Evolutionary conservation across 768 basidiomycete species (phyloP).

Genomic region (Fistulinella prunicolor): DNA sequence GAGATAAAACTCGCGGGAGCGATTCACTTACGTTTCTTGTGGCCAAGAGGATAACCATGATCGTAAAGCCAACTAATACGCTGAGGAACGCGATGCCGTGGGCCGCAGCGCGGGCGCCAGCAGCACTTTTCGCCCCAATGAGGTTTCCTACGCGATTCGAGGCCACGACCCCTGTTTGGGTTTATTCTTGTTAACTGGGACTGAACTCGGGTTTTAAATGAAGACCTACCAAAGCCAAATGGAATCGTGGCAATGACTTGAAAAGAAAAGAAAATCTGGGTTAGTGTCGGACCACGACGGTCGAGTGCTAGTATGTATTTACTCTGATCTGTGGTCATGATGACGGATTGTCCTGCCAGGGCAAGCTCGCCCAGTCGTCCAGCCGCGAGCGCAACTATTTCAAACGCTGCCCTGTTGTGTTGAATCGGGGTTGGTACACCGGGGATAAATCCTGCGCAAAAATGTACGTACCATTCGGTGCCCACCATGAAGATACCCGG

Average conservation of each 20-base stretch:
- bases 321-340: conserved; percentile 82
- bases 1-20: background rate
- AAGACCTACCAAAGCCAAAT: conserved; percentile 56
- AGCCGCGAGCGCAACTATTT: conserved; percentile 77
- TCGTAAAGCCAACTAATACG: conserved; percentile 51
- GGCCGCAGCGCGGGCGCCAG: conserved; percentile 53
- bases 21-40: conserved; percentile 49
- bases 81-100: conserved; percentile 65
- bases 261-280: background rate
- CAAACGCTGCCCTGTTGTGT: conserved; percentile 66
- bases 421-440: background rate
- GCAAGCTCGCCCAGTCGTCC: conserved; percentile 65
- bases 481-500: conserved; percentile 79
- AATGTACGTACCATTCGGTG: conserved; percentile 62
- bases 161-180: conserved; percentile 55
- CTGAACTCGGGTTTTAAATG: background rate
- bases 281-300: background rate
- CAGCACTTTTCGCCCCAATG: conserved; percentile 55
- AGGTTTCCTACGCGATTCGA: conserved; percentile 73
- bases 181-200: background rate
- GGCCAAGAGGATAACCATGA: conserved; percentile 59
- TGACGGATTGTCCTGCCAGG: conserved; percentile 72
- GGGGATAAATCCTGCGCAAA: background rate
- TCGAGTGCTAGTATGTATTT: conserved; percentile 1
- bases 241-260: conserved; percentile 71